Conservation (phyloP, 805 yeast genomes). For the Cyberlindnera bimundalis region DNA sequence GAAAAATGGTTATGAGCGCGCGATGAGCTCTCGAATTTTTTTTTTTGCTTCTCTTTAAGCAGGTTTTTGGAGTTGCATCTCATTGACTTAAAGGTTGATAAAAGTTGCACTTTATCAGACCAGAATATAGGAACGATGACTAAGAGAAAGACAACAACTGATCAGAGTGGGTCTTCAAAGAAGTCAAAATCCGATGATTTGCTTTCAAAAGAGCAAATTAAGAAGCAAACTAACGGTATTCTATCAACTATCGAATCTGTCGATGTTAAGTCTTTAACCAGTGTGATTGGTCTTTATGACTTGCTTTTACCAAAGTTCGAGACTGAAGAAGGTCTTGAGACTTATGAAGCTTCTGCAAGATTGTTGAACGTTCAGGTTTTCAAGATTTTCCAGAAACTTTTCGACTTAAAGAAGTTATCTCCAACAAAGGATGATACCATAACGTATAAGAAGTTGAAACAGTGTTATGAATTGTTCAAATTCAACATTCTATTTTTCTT, state of each 20-base stretch:
- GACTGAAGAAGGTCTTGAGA: constrained; percentile 17
- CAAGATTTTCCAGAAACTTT: constrained; percentile 25
- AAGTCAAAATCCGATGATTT: constrained; percentile 1
- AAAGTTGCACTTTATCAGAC: too few relatives aligned
- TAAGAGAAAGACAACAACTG: constrained; percentile 2
- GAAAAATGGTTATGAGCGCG: constrained; percentile 1
- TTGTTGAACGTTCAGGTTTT: constrained; percentile 21
- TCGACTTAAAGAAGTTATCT: constrained; percentile 12
- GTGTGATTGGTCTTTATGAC: constrained; percentile 21
- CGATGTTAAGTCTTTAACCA: constrained; percentile 8
- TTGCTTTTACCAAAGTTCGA: constrained; percentile 19
- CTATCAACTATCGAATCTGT: constrained; percentile 9
- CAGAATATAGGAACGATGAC: constrained; percentile 1
- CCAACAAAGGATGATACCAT: constrained; percentile 38
- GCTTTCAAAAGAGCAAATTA: constrained; percentile 17
- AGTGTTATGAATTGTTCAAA: constrained; percentile 55
- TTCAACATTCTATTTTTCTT: constrained; percentile 40
- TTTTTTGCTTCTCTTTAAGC: too few relatives aligned
- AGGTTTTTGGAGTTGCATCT: neutral
- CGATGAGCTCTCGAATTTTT: neutral
- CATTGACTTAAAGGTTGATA: too few relatives aligned
- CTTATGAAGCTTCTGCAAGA: constrained; percentile 22
- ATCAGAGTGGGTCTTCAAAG: constrained; percentile 1
- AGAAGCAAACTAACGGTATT: constrained; percentile 9
- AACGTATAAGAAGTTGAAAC: constrained; percentile 61